These are phyloP conservation scores for Pseudogymnoascus sp. DNA, from an alignment of 2,329 filamentous ascomycete species.

Conservation along the genomic window DNA sequence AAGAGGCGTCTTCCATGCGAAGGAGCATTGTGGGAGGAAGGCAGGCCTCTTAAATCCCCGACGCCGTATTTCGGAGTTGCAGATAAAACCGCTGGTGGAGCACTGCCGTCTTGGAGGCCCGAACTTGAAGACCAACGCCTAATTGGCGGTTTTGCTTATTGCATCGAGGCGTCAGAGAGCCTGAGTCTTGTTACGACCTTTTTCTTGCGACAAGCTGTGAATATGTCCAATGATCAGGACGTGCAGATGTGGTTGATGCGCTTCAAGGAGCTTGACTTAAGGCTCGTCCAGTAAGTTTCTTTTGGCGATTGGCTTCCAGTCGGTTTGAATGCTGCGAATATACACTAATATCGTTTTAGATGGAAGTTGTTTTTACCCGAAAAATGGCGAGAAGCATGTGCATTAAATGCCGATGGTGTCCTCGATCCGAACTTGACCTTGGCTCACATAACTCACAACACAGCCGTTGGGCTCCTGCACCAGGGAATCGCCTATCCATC, in stretches of 20 bases:
- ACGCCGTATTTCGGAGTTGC: slow-evolving; percentile 39
- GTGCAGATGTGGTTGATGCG: slow-evolving; percentile 32
- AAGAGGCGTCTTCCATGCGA: slow-evolving; percentile 33
- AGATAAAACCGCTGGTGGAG: slow-evolving; percentile 26
- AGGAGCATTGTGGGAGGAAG: slow-evolving; percentile 30
- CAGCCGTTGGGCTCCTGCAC: slow-evolving; percentile 25
- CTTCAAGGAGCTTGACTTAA: slow-evolving; percentile 30
- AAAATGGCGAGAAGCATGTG: slow-evolving; percentile 31
- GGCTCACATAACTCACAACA: slow-evolving; percentile 29
- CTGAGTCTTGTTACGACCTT: slow-evolving; percentile 33
- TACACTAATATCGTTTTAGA: slow-evolving; percentile 11
- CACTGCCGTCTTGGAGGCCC: slow-evolving; percentile 20
- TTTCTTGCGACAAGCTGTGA: slow-evolving; percentile 32
- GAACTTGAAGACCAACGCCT: slow-evolving; percentile 27
- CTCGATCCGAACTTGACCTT: slow-evolving; percentile 29
- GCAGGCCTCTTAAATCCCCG: slow-evolving; percentile 21
- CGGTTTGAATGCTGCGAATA: background rate
- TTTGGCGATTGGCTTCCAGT: background rate
- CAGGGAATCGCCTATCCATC: slow-evolving; percentile 31
- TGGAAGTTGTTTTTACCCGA: slow-evolving; percentile 30
- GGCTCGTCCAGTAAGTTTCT: slow-evolving; percentile 25
- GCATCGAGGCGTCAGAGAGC: slow-evolving; percentile 32
- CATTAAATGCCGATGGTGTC: slow-evolving; percentile 33
- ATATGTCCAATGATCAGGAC: slow-evolving; percentile 26
- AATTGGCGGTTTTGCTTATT: slow-evolving; percentile 31